These are phyloP conservation scores for Seminavis robusta DNA, from an alignment of 108 stramenopile genomes.

Conservation along the genomic window DNA sequence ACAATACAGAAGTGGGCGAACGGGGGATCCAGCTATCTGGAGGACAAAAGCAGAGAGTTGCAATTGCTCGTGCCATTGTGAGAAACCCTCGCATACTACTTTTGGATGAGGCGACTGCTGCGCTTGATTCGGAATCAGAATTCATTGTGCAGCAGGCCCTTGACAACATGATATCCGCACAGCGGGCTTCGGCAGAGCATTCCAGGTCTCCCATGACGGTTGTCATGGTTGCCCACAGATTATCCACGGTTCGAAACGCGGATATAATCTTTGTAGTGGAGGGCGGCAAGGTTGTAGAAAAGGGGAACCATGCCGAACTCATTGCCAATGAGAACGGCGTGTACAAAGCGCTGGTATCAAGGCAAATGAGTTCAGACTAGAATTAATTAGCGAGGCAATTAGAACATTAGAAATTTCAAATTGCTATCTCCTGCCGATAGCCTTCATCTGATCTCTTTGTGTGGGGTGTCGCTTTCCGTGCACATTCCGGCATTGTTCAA, in stretches of 20 bases:
- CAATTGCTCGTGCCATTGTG: slow-evolving; percentile 82
- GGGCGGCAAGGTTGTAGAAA: slow-evolving; percentile 76
- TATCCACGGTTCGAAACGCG: slow-evolving; percentile 82
- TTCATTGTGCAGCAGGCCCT: slow-evolving; percentile 77
- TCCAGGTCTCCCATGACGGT: slow-evolving; percentile 82
- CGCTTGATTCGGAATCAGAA: slow-evolving; percentile 64
- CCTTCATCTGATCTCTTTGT: too few relatives aligned
- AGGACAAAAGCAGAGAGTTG: slow-evolving; percentile 79
- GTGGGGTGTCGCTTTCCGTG: too few relatives aligned
- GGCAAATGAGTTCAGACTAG: too few relatives aligned
- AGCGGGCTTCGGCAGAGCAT: slow-evolving; percentile 8
- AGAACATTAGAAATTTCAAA: too few relatives aligned
- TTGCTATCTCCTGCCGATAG: too few relatives aligned
- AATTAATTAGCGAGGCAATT: too few relatives aligned
- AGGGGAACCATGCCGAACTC: slow-evolving; percentile 86
- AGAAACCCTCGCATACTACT: slow-evolving; percentile 58
- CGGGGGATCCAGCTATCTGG: slow-evolving; percentile 65
- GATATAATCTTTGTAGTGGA: slow-evolving; percentile 90
- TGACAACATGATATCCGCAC: slow-evolving; percentile 55
- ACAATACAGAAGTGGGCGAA: slow-evolving; percentile 79
- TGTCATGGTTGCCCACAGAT: slow-evolving; percentile 91
- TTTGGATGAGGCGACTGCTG: slow-evolving; percentile 60
- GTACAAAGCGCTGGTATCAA: slow-evolving; percentile 58
- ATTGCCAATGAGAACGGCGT: slow-evolving; percentile 54
- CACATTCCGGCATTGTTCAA: too few relatives aligned